Base-by-base conservation (phyloP, 1,284 basidiomycete species). In the Cerioporus squamosus region DNA sequence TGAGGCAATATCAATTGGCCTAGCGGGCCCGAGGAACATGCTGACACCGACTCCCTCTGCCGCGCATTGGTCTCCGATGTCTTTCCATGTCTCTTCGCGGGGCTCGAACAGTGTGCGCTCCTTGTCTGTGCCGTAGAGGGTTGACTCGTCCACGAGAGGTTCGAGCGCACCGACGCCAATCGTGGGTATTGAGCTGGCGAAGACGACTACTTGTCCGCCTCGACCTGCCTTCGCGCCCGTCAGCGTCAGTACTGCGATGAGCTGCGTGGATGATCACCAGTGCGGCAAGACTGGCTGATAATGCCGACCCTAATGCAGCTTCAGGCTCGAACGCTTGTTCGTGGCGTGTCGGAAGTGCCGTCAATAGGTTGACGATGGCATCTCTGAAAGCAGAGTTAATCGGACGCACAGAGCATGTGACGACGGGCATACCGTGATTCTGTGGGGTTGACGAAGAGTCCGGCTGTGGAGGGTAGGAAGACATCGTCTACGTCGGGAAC, bases 11-110 rank as follows among this genome's bases (percentile, higher is more conserved):
- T 99, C 97, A 64, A 95, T 90, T 66, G 88, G 91, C 71, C 87
- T 86, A 59, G 79, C 85, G 52, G 93, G 94, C 57, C 94, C 94
- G 38, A 98, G 79, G 75, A 97, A 97, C 73, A 95, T 80, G 70
- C 90, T 96, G 61, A 98, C 87, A 1, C 95, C 97, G 39, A 99
- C 84, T 17, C 97, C 97, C 51, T 91, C 87, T 62, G 95, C 90
- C 3, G 90, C 91, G 65, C 93, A 92, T 71, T 97, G 93, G 66
- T 96, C 93, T 2, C 88, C 95, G 1, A 94, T 82, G 8, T 88
- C 84, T 39, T 84, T 82, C 91, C 97, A 99, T 47, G 84, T 83
- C 4, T 85, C 78, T 63, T 90, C 86, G 31, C 91, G 88, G 5
- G 95, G 88, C 15, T 78, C 72, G 70, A 94, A 98, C 15, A 98